These are phyloP conservation scores for Phytophthora pini DNA, from an alignment of 352 stramenopile species.

Conservation along the genomic window DNA sequence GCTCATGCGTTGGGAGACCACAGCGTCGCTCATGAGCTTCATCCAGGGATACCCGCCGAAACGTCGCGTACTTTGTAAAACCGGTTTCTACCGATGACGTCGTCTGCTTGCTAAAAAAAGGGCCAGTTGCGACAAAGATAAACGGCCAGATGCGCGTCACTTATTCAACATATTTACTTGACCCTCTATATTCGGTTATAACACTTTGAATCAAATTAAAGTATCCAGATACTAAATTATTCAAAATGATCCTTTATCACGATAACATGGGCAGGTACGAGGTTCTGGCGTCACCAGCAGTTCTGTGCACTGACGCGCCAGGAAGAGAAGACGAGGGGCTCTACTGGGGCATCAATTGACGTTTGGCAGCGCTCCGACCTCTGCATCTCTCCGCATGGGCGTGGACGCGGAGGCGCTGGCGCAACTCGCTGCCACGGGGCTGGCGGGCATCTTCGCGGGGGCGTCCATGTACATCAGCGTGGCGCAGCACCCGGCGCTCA, in stretches of 20 bases:
- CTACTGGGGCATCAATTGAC: conserved; percentile 6
- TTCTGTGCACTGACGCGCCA: conserved; percentile 4
- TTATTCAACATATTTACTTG: conserved; percentile 8
- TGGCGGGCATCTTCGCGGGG: conserved; percentile 75
- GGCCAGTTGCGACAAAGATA: conserved; percentile 3
- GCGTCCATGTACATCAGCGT: conserved; percentile 74
- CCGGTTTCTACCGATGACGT: conserved; percentile 4
- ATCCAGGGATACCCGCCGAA: conserved; percentile 8
- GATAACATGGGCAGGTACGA: no score
- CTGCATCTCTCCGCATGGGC: conserved; percentile 28
- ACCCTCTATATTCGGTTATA: neutral
- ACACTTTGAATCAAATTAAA: no score
- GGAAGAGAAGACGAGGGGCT: neutral
- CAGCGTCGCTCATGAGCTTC: conserved; percentile 12
- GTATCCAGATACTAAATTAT: neutral
- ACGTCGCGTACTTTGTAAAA: conserved; percentile 13
- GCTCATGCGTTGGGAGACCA: conserved; percentile 25
- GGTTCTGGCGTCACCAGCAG: conserved; percentile 2
- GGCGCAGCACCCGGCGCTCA: conserved; percentile 74
- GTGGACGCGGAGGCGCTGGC: conserved; percentile 66
- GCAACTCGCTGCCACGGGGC: conserved; percentile 60
- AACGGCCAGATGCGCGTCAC: conserved; percentile 4
- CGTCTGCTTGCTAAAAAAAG: conserved; percentile 2
- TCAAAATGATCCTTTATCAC: neutral
- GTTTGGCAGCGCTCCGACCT: neutral